A percentile compares a stretch with the other conserved stretches of the same genome.
Conservation (phyloP, 2,329 filamentous ascomycete genomes). For the Aspergillus luchuensis region DNA sequence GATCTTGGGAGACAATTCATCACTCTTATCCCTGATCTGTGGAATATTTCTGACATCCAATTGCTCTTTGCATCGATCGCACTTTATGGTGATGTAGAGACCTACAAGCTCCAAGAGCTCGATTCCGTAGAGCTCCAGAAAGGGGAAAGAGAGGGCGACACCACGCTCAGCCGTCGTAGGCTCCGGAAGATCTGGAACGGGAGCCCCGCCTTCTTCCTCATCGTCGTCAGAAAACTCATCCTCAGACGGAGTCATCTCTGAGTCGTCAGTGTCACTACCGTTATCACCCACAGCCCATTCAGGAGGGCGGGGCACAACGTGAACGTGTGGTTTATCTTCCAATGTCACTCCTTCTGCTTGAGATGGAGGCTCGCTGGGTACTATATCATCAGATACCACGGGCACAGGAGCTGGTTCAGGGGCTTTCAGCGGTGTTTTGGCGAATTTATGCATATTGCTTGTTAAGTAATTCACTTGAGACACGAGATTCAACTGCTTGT, state of each 20-base stretch:
- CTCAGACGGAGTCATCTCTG: slow-evolving; percentile 49
- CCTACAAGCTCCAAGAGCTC: slow-evolving; percentile 71
- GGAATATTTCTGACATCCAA: slow-evolving; percentile 70
- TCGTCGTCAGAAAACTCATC: slow-evolving; percentile 48
- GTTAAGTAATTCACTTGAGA: slow-evolving; percentile 74
- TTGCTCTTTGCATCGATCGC: slow-evolving; percentile 73
- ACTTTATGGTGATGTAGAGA: slow-evolving; percentile 72
- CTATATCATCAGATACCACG: slow-evolving; percentile 16
- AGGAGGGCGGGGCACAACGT: slow-evolving; percentile 72
- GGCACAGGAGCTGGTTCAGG: slow-evolving; percentile 8
- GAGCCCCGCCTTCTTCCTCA: slow-evolving; percentile 42
- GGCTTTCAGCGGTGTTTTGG: slow-evolving; percentile 53
- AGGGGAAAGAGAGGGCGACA: slow-evolving; percentile 77
- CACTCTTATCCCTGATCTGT: slow-evolving; percentile 50
- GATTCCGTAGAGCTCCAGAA: slow-evolving; percentile 73
- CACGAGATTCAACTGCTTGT: slow-evolving; percentile 66
- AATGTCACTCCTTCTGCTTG: slow-evolving; percentile 18
- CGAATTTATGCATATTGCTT: slow-evolving; percentile 69
- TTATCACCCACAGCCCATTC: slow-evolving; percentile 63
- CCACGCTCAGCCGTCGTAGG: slow-evolving; percentile 60
- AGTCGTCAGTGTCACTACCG: slow-evolving; percentile 40
- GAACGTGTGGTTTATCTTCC: slow-evolving; percentile 65
- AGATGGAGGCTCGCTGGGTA: slow-evolving; percentile 19
- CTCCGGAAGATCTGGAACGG: slow-evolving; percentile 36
- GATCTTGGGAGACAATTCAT: slow-evolving; percentile 42